Conservation (phyloP, 805 yeast genomes). For the Sungouiella thailandica region DNA sequence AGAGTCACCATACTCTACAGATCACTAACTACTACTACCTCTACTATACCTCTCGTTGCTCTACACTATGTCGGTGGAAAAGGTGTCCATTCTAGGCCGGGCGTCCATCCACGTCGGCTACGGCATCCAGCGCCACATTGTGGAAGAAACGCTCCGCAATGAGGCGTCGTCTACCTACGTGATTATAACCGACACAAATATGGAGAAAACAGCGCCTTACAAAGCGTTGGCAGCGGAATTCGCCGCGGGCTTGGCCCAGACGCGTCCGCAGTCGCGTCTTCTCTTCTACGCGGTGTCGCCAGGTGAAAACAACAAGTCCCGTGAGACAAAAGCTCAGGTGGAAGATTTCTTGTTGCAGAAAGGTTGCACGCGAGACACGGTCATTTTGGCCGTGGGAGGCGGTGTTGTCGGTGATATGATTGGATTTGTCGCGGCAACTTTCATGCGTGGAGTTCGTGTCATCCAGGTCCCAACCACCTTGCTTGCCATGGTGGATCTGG, state of each 20-base stretch:
- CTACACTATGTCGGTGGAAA: slow-evolving; percentile 31
- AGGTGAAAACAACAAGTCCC: slow-evolving; percentile 85
- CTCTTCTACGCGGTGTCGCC: slow-evolving; percentile 77
- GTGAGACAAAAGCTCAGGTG: slow-evolving; percentile 85
- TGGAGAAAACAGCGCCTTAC: slow-evolving; percentile 62
- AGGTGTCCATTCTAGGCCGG: slow-evolving; percentile 73
- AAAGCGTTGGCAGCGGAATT: slow-evolving; percentile 43
- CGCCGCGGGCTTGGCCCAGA: slow-evolving; percentile 24
- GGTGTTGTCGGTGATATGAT: slow-evolving; percentile 99
- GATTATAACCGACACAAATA: slow-evolving; percentile 79
- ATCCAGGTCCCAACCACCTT: slow-evolving; percentile 92
- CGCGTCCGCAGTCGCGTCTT: slow-evolving; percentile 56
- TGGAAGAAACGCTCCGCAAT: slow-evolving; percentile 54
- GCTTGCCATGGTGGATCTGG: slow-evolving; percentile 95
- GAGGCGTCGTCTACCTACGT: slow-evolving; percentile 88
- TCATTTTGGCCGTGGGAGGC: slow-evolving; percentile 92
- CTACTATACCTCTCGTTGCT: too few species aligned
- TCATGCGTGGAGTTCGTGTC: slow-evolving; percentile 95
- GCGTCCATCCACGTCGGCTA: slow-evolving; percentile 90
- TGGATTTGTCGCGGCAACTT: slow-evolving; percentile 98
- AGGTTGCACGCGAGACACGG: slow-evolving; percentile 95
- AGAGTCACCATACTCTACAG: too few species aligned
- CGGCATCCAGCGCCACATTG: slow-evolving; percentile 69
- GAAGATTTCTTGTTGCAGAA: slow-evolving; percentile 80
- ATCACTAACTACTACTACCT: too few species aligned